phyloP scores from a whole-genome alignment of 2,329 filamentous ascomycete genomes.

The Alternaria sp. region DNA sequence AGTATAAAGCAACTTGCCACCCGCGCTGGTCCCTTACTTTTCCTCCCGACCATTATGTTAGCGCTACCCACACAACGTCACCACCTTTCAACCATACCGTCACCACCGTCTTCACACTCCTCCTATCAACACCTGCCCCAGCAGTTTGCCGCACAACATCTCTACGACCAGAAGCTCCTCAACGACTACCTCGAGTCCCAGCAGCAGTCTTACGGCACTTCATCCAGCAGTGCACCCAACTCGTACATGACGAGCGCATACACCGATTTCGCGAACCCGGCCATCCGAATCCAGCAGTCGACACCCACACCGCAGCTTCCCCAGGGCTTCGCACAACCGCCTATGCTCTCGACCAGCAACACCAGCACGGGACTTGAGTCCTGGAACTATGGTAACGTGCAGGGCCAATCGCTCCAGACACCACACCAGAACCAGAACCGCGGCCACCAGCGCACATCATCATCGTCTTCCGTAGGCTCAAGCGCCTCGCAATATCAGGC shows the following conservation, averaged over 20 bases:
- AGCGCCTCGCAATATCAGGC: conserved; percentile 44
- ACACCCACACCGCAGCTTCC: conserved; percentile 46
- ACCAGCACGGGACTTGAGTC: conserved; percentile 32
- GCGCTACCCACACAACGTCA: conserved; percentile 47
- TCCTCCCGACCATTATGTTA: conserved; percentile 44
- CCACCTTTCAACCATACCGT: conserved; percentile 39
- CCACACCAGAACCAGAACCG: conserved; percentile 35
- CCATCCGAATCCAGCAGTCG: conserved; percentile 50
- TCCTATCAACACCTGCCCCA: conserved; percentile 38
- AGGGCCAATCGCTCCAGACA: conserved; percentile 43
- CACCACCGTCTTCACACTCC: conserved; percentile 39
- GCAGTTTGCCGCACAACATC: conserved; percentile 29
- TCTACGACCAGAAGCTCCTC: conserved; percentile 44
- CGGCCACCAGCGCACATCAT: conserved; percentile 48
- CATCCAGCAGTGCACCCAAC: conserved; percentile 21
- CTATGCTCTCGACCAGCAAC: conserved; percentile 40
- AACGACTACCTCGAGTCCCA: conserved; percentile 48
- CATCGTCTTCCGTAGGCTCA: conserved; percentile 49
- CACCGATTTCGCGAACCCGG: conserved; percentile 43
- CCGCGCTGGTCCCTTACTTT: conserved; percentile 41
- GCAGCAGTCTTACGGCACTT: conserved; percentile 33
- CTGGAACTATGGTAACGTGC: conserved; percentile 45
- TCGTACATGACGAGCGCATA: conserved; percentile 45
- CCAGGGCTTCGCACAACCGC: conserved; percentile 34
- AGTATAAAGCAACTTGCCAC: conserved; percentile 50